Percentiles rank a stretch among this genome's conserved stretches.
Conservation (phyloP, 352 stramenopile genomes). For the Phytophthora quininea region DNA sequence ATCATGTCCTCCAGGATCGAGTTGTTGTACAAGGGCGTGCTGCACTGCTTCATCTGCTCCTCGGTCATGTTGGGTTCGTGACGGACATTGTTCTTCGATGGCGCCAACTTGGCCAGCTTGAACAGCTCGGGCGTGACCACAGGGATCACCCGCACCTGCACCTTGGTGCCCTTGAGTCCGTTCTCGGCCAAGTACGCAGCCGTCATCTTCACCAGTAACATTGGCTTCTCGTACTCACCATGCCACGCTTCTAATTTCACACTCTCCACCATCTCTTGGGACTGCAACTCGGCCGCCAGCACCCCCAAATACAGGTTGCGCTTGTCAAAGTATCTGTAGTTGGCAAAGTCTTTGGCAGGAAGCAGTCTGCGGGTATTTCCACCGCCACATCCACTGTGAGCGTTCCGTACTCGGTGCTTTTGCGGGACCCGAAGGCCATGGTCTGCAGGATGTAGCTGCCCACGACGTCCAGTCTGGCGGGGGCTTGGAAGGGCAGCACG, state of each 20-base stretch:
- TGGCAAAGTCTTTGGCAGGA: conserved; percentile 91
- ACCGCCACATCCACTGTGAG: conserved; percentile 84
- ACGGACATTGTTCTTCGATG: conserved; percentile 86
- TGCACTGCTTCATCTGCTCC: conserved; percentile 66
- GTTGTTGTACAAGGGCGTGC: conserved; percentile 91
- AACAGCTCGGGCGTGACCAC: conserved; percentile 75
- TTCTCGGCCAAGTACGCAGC: conserved; percentile 41
- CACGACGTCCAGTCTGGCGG: conserved; percentile 79
- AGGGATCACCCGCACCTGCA: conserved; percentile 77
- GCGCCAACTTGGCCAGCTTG: conserved; percentile 80
- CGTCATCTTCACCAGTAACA: conserved; percentile 63
- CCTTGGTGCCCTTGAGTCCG: conserved; percentile 55
- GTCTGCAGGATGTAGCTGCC: conserved; percentile 90
- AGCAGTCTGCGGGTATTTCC: conserved; percentile 81
- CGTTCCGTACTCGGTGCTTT: conserved; percentile 49
- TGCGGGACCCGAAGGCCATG: conserved; percentile 71
- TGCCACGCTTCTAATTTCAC: conserved; percentile 75
- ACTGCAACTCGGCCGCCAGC: conserved; percentile 63
- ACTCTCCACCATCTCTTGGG: conserved; percentile 47
- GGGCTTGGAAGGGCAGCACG: conserved; percentile 82
- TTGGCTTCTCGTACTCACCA: conserved; percentile 80
- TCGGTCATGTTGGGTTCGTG: conserved; percentile 78
- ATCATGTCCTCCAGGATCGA: conserved; percentile 92
- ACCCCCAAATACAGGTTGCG: conserved; percentile 87
- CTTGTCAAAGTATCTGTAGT: conserved; percentile 92